phyloP scores from a whole-genome alignment of 2,329 filamentous ascomycete species.

The Venturia pyrina region DNA sequence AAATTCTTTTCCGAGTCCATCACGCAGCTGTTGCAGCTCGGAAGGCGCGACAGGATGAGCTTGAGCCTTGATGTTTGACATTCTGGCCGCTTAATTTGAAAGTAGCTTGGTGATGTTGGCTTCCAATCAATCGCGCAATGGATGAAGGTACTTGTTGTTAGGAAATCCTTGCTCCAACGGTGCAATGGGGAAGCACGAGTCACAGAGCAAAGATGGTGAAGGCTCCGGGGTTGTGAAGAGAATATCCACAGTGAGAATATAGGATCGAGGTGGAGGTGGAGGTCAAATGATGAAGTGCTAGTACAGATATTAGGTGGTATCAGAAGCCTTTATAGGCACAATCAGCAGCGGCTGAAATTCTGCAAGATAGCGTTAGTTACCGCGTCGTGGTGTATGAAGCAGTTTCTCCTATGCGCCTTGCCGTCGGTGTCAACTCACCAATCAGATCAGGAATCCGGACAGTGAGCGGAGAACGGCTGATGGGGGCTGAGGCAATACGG shows the following conservation, averaged over 20 bases:
- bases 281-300: background rate
- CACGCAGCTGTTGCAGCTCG: conserved; percentile 18
- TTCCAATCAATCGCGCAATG: too few relatives aligned
- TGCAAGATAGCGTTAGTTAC: background rate
- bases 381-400: background rate
- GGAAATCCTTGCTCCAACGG: background rate
- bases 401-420: too few relatives aligned
- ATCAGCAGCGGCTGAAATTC: background rate
- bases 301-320: too few relatives aligned
- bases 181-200: background rate
- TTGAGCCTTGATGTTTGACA: conserved; percentile 11
- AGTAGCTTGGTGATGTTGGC: background rate
- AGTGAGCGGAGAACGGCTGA: background rate
- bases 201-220: background rate
- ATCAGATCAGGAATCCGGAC: background rate
- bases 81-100: background rate
- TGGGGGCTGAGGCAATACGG: background rate
- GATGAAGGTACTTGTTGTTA: background rate
- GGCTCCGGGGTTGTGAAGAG: background rate
- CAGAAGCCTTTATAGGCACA: background rate
- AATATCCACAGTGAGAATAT: too few relatives aligned
- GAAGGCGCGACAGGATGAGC: conserved; percentile 7
- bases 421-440: background rate
- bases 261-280: background rate
- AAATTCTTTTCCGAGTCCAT: conserved; percentile 28